Base-by-base conservation (phyloP, 2,329 filamentous ascomycete genomes). In the Xylariomycetidae sp. region DNA sequence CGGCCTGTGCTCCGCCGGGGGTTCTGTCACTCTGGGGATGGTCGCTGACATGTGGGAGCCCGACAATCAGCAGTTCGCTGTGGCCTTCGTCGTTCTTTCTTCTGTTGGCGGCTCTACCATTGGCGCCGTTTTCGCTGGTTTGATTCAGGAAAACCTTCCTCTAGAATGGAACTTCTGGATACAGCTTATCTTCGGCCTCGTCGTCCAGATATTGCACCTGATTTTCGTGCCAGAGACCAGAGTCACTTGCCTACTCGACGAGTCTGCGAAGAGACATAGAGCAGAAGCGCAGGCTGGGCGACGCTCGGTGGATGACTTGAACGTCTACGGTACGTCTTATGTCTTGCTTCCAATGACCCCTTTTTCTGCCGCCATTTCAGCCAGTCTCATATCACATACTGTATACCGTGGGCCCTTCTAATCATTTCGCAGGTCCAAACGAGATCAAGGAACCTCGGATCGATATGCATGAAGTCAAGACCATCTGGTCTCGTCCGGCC, bases 81-180 rank as follows among this genome's bases (percentile, higher is more conserved):
- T 79, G 12, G 73, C 73, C 0, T 79, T 70, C 42, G 70, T 80
- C 41, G 68, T 77, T 4, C 50, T 72, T 16, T 70, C 68, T 1
- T 72, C 68, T 1, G 69, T 72, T 9, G 61, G 63, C 3, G 71
- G 70, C 1, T 69, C 69, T 0, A 59, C 69, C 2, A 61, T 74
- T 6, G 70, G 70, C 10, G 65, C 67, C 2, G 59, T 74, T 25
- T 61, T 69, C 14, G 70, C 70, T 12, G 71, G 69, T 0, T 70
- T 71, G 27, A 61, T 72, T 3, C 58, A 66, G 15, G 55, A 57
- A 14, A 62, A 59, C 40, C 50, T 67, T 4, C 42, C 52, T 16
- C 75, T 72, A 67, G 61, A 64, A 18, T 78, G 74, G 74, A 73
- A 71, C 40, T 77, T 78, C 49, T 79, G 74, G 71, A 68, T 75